These are phyloP conservation scores for Fusarium sp. DNA, from an alignment of 2,329 filamentous ascomycete genomes.

Conservation along the genomic window DNA sequence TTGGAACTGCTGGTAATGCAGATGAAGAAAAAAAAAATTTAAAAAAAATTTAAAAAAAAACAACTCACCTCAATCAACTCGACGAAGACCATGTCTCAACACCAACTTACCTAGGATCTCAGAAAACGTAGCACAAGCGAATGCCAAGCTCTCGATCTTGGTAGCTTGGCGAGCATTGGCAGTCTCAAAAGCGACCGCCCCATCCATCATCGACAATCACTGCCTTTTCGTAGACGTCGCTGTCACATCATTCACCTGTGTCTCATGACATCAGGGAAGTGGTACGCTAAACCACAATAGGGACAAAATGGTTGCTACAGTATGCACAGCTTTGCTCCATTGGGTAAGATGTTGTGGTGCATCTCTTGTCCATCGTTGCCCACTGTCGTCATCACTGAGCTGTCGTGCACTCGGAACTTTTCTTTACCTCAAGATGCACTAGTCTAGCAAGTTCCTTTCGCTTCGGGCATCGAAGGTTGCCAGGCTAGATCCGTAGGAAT, in stretches of 20 bases:
- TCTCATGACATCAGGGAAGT: slow-evolving; percentile 30
- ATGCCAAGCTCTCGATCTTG: slow-evolving; percentile 1
- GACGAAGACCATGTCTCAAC: slow-evolving; percentile 2
- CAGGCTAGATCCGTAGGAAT: slow-evolving; percentile 11
- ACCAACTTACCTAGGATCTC: background rate
- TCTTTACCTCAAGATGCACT: background rate
- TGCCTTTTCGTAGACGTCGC: slow-evolving; percentile 9
- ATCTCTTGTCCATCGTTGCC: slow-evolving; percentile 6
- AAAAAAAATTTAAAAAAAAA: no score
- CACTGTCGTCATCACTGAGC: slow-evolving; percentile 27
- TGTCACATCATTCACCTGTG: slow-evolving; percentile 27
- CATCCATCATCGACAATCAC: slow-evolving; percentile 26
- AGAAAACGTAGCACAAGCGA: background rate
- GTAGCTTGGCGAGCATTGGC: slow-evolving; percentile 13
- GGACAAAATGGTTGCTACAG: slow-evolving; percentile 5
- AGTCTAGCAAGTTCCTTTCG: background rate
- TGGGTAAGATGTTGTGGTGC: slow-evolving; percentile 18
- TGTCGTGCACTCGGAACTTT: slow-evolving; percentile 13
- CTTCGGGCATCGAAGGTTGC: slow-evolving; percentile 12
- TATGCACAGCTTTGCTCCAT: slow-evolving; percentile 16
- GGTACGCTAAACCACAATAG: slow-evolving; percentile 10
- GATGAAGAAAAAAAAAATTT: no score
- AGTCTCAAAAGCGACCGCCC: background rate
- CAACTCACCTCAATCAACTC: background rate
- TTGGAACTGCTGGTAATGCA: background rate